Evolutionary conservation across 176 grass and related monocot species (phyloP), one percentile per base, ranked within the genome.

Genomic region (Triticum urartu): DNA sequence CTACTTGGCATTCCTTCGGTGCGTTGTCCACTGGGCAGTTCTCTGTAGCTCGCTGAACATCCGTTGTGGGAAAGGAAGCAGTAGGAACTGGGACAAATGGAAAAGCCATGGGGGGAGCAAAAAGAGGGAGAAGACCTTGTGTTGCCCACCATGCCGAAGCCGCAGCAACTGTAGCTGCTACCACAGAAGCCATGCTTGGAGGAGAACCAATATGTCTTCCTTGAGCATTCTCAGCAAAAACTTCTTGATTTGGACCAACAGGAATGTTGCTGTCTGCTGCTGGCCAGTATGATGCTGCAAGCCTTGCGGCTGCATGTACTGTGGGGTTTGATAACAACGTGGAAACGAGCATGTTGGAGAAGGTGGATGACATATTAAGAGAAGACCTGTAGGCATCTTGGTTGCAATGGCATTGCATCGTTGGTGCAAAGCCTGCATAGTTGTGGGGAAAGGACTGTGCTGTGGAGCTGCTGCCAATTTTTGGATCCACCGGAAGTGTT

Each of bases 81-180:
- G 77, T 86, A 68, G 89, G 61, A 80, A 77, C 59, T 20, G 89
- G 78, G 26, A 80, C 66, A 87, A 93, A 89, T 80, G 87, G 81
- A 85, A 93, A 88, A 91, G 78, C 74, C 72, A 91, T 72, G 12
- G 90, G 78, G 18, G 86, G 87, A 84, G 87, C 66, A 42, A 93
- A 95, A 82, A 92, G 83, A n/a, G 97, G 94, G 67, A 97, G 85
- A 81, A 99, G 85, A 79, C 97, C 97, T 84, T 97, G 97, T 77
- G 92, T 87, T 81, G 87, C 80, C 97, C 97, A 99, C 97, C 97
- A 99, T 80, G 94, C 94, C 50, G 97, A 89, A 42, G 97, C 97
- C 73, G 97, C 97, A 65, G 92, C 89, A 80, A 99, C 85, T 78
- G 97, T 99, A 77, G 85, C 92, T 87, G 92, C 77, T 65, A 88